Evolutionary conservation across 441 rosid genomes (phyloP).

Genomic region (Croton laevigatus): DNA sequence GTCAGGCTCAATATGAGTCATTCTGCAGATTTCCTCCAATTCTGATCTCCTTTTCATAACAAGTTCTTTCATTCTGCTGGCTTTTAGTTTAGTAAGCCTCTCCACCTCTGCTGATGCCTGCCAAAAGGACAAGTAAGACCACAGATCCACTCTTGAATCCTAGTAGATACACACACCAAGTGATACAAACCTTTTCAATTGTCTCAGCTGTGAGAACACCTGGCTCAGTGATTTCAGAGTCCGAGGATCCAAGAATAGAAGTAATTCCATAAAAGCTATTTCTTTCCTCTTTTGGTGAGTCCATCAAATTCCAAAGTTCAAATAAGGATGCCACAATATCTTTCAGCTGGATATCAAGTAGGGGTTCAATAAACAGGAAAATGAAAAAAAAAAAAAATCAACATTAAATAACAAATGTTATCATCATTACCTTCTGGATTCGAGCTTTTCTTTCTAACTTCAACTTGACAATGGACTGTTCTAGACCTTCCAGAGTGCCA

Average conservation of each 20-base stretch:
- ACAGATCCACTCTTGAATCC: conserved; percentile 10
- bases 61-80: conserved; percentile 84
- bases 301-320: conserved; percentile 97
- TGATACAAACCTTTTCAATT: conserved; percentile 61
- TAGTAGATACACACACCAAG: conserved; percentile 2
- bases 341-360: conserved; percentile 59
- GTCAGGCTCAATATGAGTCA: conserved; percentile 71
- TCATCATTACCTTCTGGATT: conserved; percentile 60
- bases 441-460: conserved; percentile 70
- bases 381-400: not conserved
- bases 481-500: conserved; percentile 76
- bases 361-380: conserved; percentile 15
- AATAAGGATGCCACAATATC: conserved; percentile 52
- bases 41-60: conserved; percentile 77
- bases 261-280: conserved; percentile 48
- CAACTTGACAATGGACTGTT: conserved; percentile 59
- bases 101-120: conserved; percentile 82
- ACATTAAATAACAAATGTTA: not conserved
- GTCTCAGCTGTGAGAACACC: conserved; percentile 67
- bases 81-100: conserved; percentile 71
- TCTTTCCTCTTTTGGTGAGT: conserved; percentile 70
- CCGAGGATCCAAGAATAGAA: conserved; percentile 55
- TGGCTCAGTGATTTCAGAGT: conserved; percentile 60
- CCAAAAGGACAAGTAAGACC: conserved; percentile 6
- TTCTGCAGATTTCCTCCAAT: conserved; percentile 74